Evolutionary conservation across 352 stramenopile genomes (phyloP).

Genomic region (Pythium biforme): DNA sequence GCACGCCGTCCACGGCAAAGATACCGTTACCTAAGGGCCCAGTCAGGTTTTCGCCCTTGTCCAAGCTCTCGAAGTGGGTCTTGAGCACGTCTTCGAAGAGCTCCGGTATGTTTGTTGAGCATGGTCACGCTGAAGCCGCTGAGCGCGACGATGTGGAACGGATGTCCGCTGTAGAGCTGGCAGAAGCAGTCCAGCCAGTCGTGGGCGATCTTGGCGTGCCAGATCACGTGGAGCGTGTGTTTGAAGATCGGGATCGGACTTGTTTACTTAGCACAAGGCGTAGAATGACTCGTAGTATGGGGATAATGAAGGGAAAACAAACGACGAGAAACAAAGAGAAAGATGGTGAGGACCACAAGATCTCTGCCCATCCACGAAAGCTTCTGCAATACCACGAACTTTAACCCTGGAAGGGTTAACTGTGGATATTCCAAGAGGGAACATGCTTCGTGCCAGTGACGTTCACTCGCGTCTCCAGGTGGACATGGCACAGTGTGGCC

Average conservation of each 20-base stretch:
- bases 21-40: slow-evolving; percentile 26
- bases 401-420: too few species aligned
- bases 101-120: slow-evolving; percentile 21
- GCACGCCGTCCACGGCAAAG: slow-evolving; percentile 23
- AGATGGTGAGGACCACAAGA: too few species aligned
- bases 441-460: too few species aligned
- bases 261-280: too few species aligned
- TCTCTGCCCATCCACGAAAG: too few species aligned
- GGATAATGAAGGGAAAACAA: too few species aligned
- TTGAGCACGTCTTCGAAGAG: slow-evolving; percentile 31
- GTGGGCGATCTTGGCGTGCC: slow-evolving; percentile 3
- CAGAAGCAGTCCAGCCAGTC: slow-evolving; percentile 22
- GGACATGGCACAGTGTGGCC: too few species aligned
- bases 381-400: too few species aligned
- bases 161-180: slow-evolving; percentile 1
- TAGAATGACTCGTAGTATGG: too few species aligned
- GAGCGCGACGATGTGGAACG: slow-evolving; percentile 17
- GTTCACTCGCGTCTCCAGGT: too few species aligned
- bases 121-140: slow-evolving; percentile 7
- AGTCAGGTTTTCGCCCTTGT: slow-evolving; percentile 24
- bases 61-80: slow-evolving; percentile 30
- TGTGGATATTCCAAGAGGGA: too few species aligned
- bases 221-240: slow-evolving; percentile 15
- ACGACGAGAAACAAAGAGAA: too few species aligned
- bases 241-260: slow-evolving; percentile 14